A percentile compares a stretch with the other conserved stretches of the same genome.
These are phyloP conservation scores for Globisporangium spinosum DNA, from an alignment of 352 stramenopile genomes.

Conservation along the genomic window DNA sequence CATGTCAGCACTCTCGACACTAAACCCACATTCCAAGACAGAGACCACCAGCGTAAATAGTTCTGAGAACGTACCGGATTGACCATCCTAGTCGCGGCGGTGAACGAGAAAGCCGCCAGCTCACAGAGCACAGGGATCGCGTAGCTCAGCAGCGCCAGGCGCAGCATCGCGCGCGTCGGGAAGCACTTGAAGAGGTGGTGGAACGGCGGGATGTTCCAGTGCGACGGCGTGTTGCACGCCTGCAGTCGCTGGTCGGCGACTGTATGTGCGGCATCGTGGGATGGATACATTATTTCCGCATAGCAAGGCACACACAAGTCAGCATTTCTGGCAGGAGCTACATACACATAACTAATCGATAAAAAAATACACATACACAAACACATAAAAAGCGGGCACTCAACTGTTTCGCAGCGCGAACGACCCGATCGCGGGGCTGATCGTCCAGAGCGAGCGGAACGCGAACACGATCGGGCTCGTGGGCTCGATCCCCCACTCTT, in stretches of 20 bases:
- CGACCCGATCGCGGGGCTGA: conserved; percentile 66
- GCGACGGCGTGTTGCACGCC: conserved; percentile 73
- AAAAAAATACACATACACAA: conserved; percentile 10
- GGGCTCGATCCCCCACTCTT: conserved; percentile 64
- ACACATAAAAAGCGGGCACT: neutral
- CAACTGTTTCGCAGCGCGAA: conserved; percentile 72
- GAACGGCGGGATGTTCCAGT: conserved; percentile 84
- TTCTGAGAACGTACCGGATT: conserved; percentile 53
- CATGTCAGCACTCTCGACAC: neutral
- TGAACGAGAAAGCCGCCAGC: conserved; percentile 82
- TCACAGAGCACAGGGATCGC: conserved; percentile 80
- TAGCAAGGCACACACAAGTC: conserved; percentile 7
- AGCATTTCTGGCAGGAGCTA: conserved; percentile 6
- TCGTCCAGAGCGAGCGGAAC: conserved; percentile 62
- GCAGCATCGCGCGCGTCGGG: conserved; percentile 69
- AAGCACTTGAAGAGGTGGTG: conserved; percentile 82
- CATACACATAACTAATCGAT: conserved; percentile 1
- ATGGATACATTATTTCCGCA: conserved; percentile 5
- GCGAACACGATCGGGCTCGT: conserved; percentile 51
- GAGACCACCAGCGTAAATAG: neutral
- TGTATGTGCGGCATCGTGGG: conserved; percentile 15
- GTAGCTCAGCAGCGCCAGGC: conserved; percentile 76
- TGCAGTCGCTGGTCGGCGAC: conserved; percentile 66
- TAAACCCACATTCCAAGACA: neutral
- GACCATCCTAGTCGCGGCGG: conserved; percentile 80